Evolutionary conservation across 352 stramenopile species (phyloP), one percentile per base, ranked within the genome.

Genomic region (Phytophthora sp.): DNA sequence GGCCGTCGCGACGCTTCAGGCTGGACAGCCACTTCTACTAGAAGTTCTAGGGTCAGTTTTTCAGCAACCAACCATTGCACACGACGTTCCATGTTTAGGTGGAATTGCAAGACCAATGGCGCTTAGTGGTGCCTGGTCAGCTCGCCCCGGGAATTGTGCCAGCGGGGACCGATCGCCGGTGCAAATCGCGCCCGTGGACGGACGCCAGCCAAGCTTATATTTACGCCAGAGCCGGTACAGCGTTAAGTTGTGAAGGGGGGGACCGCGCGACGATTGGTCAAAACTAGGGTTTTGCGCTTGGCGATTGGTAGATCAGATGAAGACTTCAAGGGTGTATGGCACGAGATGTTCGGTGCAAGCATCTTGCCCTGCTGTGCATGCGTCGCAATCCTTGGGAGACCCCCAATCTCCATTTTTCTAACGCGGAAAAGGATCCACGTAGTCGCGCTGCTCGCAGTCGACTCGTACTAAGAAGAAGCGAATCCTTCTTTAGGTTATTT

Each of bases 321-420:
- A 0, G 31, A 12, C 20, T 63, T 63, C n/a, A 67, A 66, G 47
- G 26, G 39, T 23, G 65, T 64, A 53, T 65, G 51, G 61, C 57
- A 57, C 42, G 44, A 57, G 23, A 44, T 50, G 27, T 45, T 47
- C 50, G 57, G 57, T 63, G 57, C 52, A 54, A n/a, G n/a, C n/a
- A n/a, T n/a, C n/a, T n/a, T n/a, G n/a, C n/a, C n/a, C n/a, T n/a
- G n/a, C n/a, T 41, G 13, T 21, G 21, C 13, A 41, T 41, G 35
- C 35, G 16, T n/a, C n/a, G n/a, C n/a, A n/a, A n/a, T n/a, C n/a
- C n/a, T n/a, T n/a, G n/a, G 36, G 44, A 51, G 44, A 31, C 23
- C 49, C 52, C 30, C 62, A 74, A 71, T 62, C 52, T 57, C 41
- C 42, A 46, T 64, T 70, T 74, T 71, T 38, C 62, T 45, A 23